These are phyloP conservation scores for Colletotrichum sp. DNA, from an alignment of 2,329 filamentous ascomycete genomes.

Conservation along the genomic window DNA sequence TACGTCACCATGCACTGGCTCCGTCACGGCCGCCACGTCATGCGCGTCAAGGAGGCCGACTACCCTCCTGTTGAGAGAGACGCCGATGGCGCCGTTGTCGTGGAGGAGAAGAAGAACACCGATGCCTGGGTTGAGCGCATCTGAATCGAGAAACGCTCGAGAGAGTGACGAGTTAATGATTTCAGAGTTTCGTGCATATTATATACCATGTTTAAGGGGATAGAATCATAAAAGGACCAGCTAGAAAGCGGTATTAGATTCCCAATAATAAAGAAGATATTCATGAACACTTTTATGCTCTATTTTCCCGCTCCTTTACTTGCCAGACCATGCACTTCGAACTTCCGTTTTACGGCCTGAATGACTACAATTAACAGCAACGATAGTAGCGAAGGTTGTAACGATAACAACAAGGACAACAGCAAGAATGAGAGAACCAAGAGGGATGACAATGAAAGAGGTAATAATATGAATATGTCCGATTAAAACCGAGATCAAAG, in stretches of 20 bases:
- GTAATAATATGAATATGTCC: fast-evolving
- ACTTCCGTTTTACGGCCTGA: neutral
- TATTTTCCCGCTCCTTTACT: neutral
- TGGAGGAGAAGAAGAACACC: constrained; percentile 3
- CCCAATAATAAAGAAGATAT: neutral
- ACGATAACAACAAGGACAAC: no score
- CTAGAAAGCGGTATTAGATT: neutral
- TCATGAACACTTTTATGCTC: neutral
- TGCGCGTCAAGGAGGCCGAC: constrained; percentile 33
- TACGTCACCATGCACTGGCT: constrained; percentile 35
- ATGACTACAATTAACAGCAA: neutral
- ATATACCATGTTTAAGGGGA: neutral
- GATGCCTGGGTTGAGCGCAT: constrained; percentile 6
- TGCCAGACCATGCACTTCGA: neutral
- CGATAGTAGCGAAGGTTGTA: neutral
- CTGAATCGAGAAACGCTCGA: neutral
- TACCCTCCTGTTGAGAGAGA: constrained; percentile 18
- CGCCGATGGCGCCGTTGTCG: neutral
- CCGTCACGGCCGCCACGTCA: constrained; percentile 31
- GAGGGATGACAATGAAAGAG: no score
- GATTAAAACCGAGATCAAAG: fast-evolving
- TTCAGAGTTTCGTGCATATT: neutral
- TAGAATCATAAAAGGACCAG: neutral
- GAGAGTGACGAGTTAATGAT: neutral
- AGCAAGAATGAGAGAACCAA: no score